These are phyloP conservation scores for Coprinellus micaceus DNA, from an alignment of 768 basidiomycete species.

Conservation along the genomic window DNA sequence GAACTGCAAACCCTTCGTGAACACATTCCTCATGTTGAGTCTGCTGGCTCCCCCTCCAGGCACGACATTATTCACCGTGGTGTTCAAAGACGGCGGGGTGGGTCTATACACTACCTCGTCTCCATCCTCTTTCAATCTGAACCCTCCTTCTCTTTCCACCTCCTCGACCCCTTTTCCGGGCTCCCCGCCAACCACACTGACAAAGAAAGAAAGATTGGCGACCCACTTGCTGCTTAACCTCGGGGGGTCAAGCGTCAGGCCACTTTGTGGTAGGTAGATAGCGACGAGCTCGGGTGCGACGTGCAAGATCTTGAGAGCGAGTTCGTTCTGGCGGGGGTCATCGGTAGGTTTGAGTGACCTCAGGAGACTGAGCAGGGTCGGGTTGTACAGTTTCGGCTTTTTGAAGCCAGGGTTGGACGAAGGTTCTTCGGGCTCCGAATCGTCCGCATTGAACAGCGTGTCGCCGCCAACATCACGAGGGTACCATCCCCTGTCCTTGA, in stretches of 20 bases:
- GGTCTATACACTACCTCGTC: conserved; percentile 53
- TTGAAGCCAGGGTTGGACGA: too few species aligned
- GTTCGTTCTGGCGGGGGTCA: conserved; percentile 79
- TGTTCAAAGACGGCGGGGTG: conserved; percentile 67
- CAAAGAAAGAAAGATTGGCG: conserved; percentile 81
- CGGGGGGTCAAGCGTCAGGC: conserved; percentile 70
- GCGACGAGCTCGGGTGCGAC: conserved; percentile 77
- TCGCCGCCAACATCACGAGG: conserved; percentile 53
- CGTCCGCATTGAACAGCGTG: conserved; percentile 31
- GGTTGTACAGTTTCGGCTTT: conserved; percentile 64
- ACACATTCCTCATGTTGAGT: conserved; percentile 64
- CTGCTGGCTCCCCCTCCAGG: conserved; percentile 43
- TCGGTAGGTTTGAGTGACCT: conserved; percentile 83
- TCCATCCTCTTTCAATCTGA: conserved; percentile 33
- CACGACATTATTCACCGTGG: conserved; percentile 73
- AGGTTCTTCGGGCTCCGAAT: conserved; percentile 25
- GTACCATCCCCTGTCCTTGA: conserved; percentile 90
- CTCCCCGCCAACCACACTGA: conserved; percentile 57
- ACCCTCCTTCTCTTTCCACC: conserved; percentile 22
- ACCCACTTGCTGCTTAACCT: conserved; percentile 90
- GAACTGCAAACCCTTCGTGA: conserved; percentile 76
- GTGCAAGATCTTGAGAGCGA: conserved; percentile 73
- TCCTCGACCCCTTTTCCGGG: neutral
- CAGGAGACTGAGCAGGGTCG: conserved; percentile 74
- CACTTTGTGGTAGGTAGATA: conserved; percentile 70